Conservation (phyloP, 2,329 filamentous ascomycete genomes). For the Aphanoascus verrucosus region DNA sequence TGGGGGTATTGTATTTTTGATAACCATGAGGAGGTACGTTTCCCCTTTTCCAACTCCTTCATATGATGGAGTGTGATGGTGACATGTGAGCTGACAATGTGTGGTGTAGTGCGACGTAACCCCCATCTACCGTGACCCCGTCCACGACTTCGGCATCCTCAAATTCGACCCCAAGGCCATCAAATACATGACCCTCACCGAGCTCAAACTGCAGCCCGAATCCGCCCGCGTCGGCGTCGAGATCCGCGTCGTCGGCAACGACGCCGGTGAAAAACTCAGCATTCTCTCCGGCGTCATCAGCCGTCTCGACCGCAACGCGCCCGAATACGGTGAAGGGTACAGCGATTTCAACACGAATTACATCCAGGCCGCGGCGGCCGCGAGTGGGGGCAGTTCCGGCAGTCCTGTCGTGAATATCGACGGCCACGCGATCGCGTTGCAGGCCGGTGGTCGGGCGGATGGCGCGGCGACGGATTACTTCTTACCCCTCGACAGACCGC, state of each 20-base stretch:
- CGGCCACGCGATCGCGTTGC: slow-evolving; percentile 80
- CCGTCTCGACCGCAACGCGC: slow-evolving; percentile 87
- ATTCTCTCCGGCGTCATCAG: slow-evolving; percentile 97
- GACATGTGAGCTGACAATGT: neutral
- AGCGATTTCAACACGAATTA: slow-evolving; percentile 96
- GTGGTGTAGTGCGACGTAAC: slow-evolving; percentile 70
- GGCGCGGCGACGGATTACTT: slow-evolving; percentile 98
- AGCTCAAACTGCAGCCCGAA: slow-evolving; percentile 71
- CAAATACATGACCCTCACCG: slow-evolving; percentile 88
- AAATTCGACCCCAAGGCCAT: slow-evolving; percentile 92
- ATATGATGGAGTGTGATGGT: neutral
- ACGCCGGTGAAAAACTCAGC: slow-evolving; percentile 95
- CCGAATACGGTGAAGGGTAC: slow-evolving; percentile 95
- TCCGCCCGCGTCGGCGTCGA: slow-evolving; percentile 79
- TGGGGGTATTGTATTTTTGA: slow-evolving; percentile 98
- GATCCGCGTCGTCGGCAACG: slow-evolving; percentile 94
- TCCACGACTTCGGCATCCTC: slow-evolving; percentile 96
- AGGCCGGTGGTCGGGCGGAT: slow-evolving; percentile 87
- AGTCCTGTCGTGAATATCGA: slow-evolving; percentile 95
- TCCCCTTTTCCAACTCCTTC: neutral
- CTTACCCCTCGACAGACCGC: slow-evolving; percentile 78
- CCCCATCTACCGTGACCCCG: slow-evolving; percentile 93
- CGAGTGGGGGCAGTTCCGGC: slow-evolving; percentile 94
- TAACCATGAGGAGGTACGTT: slow-evolving; percentile 70
- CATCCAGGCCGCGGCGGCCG: slow-evolving; percentile 94